Base-by-base conservation (phyloP, 2,329 filamentous ascomycete species). In the Knoxdaviesia capensis region DNA sequence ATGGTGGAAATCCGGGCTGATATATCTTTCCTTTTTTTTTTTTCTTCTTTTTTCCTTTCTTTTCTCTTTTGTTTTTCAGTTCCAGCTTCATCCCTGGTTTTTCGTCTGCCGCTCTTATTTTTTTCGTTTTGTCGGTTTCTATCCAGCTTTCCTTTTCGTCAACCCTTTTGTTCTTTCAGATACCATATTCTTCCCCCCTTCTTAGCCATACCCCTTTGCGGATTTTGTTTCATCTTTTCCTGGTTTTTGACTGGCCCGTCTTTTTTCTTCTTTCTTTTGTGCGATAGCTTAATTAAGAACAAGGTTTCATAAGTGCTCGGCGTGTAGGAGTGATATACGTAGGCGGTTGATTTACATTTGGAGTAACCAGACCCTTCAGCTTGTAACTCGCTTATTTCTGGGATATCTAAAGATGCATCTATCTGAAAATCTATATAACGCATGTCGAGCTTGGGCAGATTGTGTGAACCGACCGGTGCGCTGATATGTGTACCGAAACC, bases 41-140 rank as follows among this genome's bases (percentile, higher is more conserved):
- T 41, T 20, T 20, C 35, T 44, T 44, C 39, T 39, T 44, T 41
- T 41, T 40, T n/a, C 33, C 33, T 31, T 29, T 31, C 4, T 29
- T 31, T 31, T n/a, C 34, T n/a, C 5, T 38, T 28, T 5, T 38
- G 7, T 3, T 28, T 10, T n/a, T 28, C n/a, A 29, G n/a, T 34
- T 8, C 28, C 34, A 20, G n/a, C 30, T 33, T 32, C 10, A 33
- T 6, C n/a, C 29, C 11, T 30, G 40, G 34, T 29, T n/a, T 35
- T 42, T 2, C 20, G 20, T 20, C 20, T 20, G 20, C 20, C 20
- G 3, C 20, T 20, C 20, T 20, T 20, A 20, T 20, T 20, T 20
- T 20, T 20, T 20, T 20, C 20, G n/a, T 43, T 43, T 42, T 43
- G 10, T 31, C 20, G 20, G 20, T 20, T 20, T 20, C 20, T 20